These are phyloP conservation scores for Euphorbia tirucalli DNA, from an alignment of 345 rosid genomes.

Conservation along the genomic window DNA sequence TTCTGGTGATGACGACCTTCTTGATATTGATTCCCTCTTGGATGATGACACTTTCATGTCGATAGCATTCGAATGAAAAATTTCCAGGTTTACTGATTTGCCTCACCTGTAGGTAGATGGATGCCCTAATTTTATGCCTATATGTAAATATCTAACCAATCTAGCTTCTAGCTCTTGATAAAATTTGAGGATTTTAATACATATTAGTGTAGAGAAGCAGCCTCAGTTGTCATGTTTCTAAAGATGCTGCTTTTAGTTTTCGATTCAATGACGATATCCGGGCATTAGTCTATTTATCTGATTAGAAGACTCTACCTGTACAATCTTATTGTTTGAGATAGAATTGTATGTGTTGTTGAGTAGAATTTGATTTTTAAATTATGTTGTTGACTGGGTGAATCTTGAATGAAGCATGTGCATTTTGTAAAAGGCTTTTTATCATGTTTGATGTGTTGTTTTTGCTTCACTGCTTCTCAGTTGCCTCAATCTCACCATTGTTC, in stretches of 20 bases:
- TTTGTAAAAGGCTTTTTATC: too few relatives aligned
- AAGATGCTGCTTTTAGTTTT: neutral
- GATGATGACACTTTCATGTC: constrained; percentile 73
- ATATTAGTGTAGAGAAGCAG: neutral
- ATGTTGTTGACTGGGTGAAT: too few relatives aligned
- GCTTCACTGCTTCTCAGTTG: too few relatives aligned
- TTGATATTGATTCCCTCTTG: constrained; percentile 63
- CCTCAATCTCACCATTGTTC: too few relatives aligned
- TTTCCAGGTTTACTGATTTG: neutral
- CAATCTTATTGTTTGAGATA: neutral
- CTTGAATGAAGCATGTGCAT: too few relatives aligned
- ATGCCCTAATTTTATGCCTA: constrained; percentile 20
- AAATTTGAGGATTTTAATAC: constrained; percentile 8
- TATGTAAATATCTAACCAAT: constrained; percentile 21
- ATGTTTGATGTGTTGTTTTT: too few relatives aligned
- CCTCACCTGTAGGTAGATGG: constrained; percentile 26
- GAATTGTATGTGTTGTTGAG: neutral
- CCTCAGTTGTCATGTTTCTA: neutral
- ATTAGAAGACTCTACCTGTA: neutral
- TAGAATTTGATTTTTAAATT: neutral
- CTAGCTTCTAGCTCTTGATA: neutral
- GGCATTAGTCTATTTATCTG: constrained; percentile 6
- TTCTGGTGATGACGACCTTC: constrained; percentile 41
- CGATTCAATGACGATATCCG: neutral
- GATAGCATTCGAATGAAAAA: constrained; percentile 49